Percentiles rank a stretch among this genome's conserved stretches.
Evolutionary conservation across 2,329 filamentous ascomycete species (phyloP).

Genomic region (Penicillium sclerotigenum): DNA sequence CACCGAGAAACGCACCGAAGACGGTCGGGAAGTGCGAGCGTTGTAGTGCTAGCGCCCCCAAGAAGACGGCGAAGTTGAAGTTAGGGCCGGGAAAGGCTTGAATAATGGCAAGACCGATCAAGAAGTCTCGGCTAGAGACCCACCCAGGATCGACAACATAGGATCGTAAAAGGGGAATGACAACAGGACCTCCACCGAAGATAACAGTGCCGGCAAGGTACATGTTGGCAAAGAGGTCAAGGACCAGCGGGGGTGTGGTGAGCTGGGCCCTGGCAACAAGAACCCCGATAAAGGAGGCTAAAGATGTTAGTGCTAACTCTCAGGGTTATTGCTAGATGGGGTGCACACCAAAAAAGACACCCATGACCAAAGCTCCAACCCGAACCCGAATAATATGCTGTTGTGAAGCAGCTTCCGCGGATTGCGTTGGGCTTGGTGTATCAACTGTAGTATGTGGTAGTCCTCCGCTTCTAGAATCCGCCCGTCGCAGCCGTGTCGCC

Average conservation of each 20-base stretch:
- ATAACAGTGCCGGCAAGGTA: slow-evolving; percentile 70
- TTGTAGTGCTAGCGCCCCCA: slow-evolving; percentile 52
- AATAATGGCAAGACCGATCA: slow-evolving; percentile 68
- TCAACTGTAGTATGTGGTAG: slow-evolving; percentile 1
- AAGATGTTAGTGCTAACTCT: background rate
- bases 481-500: slow-evolving; percentile 13
- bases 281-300: slow-evolving; percentile 53
- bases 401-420: background rate
- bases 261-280: slow-evolving; percentile 50
- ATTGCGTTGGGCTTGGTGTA: background rate
- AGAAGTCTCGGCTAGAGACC: slow-evolving; percentile 68
- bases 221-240: slow-evolving; percentile 67
- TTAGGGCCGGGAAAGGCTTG: slow-evolving; percentile 65
- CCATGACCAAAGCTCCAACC: slow-evolving; percentile 38
- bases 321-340: background rate
- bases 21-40: slow-evolving; percentile 30
- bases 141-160: slow-evolving; percentile 64
- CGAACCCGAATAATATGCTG: slow-evolving; percentile 22
- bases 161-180: slow-evolving; percentile 61
- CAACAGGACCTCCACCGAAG: slow-evolving; percentile 63
- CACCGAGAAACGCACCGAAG: slow-evolving; percentile 52
- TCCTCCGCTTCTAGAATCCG: background rate
- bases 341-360: slow-evolving; percentile 49
- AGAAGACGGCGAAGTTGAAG: slow-evolving; percentile 54
- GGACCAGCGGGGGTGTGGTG: slow-evolving; percentile 45